Conservation (phyloP, 1,139 yeast species). For the Blastobotrys serpentis region DNA sequence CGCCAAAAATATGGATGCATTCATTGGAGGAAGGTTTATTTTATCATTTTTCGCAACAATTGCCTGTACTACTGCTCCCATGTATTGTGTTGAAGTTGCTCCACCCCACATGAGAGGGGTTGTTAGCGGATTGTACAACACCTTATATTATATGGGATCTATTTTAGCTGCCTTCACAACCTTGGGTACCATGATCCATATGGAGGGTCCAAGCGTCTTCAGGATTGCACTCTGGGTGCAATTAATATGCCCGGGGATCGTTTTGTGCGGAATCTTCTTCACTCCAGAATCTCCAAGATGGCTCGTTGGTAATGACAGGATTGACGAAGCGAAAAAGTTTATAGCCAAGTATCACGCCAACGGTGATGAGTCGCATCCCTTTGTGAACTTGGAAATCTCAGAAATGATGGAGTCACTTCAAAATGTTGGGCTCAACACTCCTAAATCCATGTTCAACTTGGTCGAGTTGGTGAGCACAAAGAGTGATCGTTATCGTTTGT, state of each 20-base stretch:
- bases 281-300: slow-evolving; percentile 22
- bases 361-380: slow-evolving; percentile 20
- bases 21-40: slow-evolving; percentile 28
- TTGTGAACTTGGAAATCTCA: slow-evolving; percentile 17
- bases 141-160: slow-evolving; percentile 20
- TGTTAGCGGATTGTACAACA: slow-evolving; percentile 28
- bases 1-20: slow-evolving; percentile 18
- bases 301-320: slow-evolving; percentile 18
- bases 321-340: slow-evolving; percentile 19
- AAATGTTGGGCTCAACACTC: slow-evolving; percentile 15
- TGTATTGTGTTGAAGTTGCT: slow-evolving; percentile 23
- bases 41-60: slow-evolving; percentile 24
- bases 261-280: background rate
- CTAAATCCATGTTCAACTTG: slow-evolving; percentile 18
- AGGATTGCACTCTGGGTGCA: slow-evolving; percentile 21
- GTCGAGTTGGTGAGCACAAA: slow-evolving; percentile 41
- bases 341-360: slow-evolving; percentile 20
- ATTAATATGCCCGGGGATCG: slow-evolving; percentile 20
- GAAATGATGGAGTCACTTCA: slow-evolving; percentile 17
- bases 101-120: slow-evolving; percentile 45
- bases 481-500: slow-evolving; percentile 33
- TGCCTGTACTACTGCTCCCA: slow-evolving; percentile 24
- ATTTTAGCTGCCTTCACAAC: slow-evolving; percentile 19
- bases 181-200: slow-evolving; percentile 16
- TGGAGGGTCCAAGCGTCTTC: slow-evolving; percentile 12